Percentiles rank a stretch among this genome's conserved stretches.
phyloP scores from a whole-genome alignment of 176 grass and related monocot genomes.

The Puccinellia tenuiflora region DNA sequence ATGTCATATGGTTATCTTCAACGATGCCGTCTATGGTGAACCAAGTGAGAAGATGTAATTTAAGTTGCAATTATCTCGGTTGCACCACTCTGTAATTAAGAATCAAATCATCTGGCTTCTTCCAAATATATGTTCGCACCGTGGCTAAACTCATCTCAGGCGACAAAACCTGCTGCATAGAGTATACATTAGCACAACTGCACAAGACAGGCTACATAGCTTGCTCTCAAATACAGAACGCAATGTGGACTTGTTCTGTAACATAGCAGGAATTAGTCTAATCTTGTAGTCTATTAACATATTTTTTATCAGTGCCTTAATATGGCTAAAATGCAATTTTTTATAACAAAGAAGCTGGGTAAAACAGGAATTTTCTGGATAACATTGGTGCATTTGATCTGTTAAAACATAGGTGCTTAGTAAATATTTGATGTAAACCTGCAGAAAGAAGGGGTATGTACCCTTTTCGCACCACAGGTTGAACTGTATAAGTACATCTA shows the following conservation, averaged over 20 bases:
- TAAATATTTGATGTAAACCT: neutral
- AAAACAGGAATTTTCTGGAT: neutral
- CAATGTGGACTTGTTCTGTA: neutral
- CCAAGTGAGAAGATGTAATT: conserved; percentile 13
- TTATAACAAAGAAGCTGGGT: neutral
- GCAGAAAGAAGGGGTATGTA: neutral
- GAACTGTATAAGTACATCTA: neutral
- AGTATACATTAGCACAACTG: conserved; percentile 14
- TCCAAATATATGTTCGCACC: conserved; percentile 87
- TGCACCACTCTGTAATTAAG: conserved; percentile 83
- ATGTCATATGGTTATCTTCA: conserved; percentile 16
- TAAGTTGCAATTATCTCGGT: conserved; percentile 37
- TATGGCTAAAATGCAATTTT: neutral
- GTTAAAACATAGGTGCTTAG: neutral
- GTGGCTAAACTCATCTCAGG: conserved; percentile 92
- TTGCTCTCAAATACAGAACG: conserved; percentile 4
- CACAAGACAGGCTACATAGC: neutral
- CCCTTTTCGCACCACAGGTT: neutral
- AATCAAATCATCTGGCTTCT: conserved; percentile 90
- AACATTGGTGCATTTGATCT: neutral
- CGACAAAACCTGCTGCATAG: conserved; percentile 50
- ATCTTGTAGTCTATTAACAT: neutral
- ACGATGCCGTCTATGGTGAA: conserved; percentile 8
- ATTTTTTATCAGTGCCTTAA: neutral
- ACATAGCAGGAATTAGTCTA: neutral